A percentile compares a stretch with the other conserved stretches of the same genome.
Evolutionary conservation across 73 alveolate species (phyloP).

Genomic region (Tetrahymena borealis): DNA sequence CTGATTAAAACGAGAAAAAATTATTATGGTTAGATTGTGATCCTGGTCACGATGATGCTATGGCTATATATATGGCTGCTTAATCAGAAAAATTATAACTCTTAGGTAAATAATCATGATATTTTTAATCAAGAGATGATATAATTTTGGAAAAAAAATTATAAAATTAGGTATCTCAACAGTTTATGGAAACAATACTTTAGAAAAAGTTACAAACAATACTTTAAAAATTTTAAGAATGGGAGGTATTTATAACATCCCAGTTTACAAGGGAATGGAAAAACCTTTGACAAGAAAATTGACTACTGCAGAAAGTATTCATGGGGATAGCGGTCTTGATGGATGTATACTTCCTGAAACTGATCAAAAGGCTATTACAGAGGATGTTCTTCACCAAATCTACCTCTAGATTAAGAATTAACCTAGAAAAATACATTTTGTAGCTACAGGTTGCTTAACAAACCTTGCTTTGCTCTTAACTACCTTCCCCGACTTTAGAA

Average conservation of each 20-base stretch:
- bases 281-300: background rate
- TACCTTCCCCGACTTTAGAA: background rate
- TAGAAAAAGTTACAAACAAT: background rate
- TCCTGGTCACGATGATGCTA: conserved; percentile 34
- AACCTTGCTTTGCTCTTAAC: background rate
- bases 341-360: background rate
- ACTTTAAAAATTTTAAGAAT: background rate
- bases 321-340: background rate
- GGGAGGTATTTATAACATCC: background rate
- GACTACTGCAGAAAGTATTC: background rate
- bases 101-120: background rate
- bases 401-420: background rate
- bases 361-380: background rate
- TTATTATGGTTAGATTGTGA: conserved; percentile 39
- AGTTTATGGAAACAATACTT: background rate
- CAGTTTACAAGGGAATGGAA: background rate
- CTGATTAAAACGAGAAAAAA: background rate
- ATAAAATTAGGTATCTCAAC: background rate
- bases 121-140: background rate
- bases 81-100: background rate
- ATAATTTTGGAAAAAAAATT: background rate
- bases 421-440: background rate
- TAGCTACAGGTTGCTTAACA: background rate
- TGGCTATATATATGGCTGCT: conserved; percentile 19
- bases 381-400: background rate